Evolutionary conservation across 495 filamentous ascomycete genomes (phyloP).

Genomic region (Talaromyces trachyspermus): DNA sequence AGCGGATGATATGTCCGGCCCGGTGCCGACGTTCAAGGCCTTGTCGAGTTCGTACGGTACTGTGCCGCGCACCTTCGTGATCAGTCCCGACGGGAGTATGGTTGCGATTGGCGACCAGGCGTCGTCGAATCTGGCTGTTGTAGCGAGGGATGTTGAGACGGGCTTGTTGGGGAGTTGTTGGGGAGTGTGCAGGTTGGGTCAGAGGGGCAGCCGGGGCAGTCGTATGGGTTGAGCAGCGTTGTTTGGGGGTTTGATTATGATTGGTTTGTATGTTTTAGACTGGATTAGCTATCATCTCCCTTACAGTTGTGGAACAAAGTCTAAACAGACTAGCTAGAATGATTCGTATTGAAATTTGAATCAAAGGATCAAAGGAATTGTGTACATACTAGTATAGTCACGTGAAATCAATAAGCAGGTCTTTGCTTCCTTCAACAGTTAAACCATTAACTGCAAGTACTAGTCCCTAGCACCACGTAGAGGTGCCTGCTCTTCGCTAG

Average conservation of each 20-base stretch:
- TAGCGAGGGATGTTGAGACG: slow-evolving; percentile 46
- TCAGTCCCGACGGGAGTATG: slow-evolving; percentile 55
- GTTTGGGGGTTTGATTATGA: slow-evolving; percentile 39
- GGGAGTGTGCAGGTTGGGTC: slow-evolving; percentile 32
- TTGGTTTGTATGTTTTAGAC: background rate
- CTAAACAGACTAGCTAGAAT: no score
- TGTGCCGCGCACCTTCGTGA: slow-evolving; percentile 56
- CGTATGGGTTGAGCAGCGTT: slow-evolving; percentile 45
- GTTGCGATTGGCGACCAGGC: slow-evolving; percentile 57
- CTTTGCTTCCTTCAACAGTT: background rate
- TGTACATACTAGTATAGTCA: no score
- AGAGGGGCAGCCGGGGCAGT: slow-evolving; percentile 29
- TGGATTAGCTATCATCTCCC: no score
- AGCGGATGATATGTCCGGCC: slow-evolving; percentile 41
- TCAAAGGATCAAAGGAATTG: no score
- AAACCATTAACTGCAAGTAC: background rate
- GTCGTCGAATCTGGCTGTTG: slow-evolving; percentile 51
- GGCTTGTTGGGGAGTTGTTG: slow-evolving; percentile 48
- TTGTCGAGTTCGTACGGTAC: slow-evolving; percentile 49
- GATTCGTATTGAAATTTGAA: no score
- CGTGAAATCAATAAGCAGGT: no score
- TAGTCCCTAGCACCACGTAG: background rate
- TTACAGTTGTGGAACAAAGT: no score
- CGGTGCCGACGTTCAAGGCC: slow-evolving; percentile 37
- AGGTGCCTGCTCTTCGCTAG: background rate